Evolutionary conservation across 208 protist genomes (phyloP).

Genomic region (Crithidia thermophila): DNA sequence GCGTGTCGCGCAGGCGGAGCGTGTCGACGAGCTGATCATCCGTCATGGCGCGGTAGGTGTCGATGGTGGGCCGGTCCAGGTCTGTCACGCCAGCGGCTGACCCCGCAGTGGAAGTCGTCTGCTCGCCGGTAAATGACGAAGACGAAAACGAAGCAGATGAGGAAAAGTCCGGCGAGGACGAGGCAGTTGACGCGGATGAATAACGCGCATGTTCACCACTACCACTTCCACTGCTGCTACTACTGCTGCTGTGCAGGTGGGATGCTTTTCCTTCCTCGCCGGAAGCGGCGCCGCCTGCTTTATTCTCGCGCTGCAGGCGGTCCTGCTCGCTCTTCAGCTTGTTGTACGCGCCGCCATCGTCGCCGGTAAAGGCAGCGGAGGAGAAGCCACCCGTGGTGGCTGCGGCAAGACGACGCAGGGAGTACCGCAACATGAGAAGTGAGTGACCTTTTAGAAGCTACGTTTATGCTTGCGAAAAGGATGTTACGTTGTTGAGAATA

Average conservation of each 20-base stretch:
- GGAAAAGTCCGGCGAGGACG: slow-evolving; percentile 4
- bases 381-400: slow-evolving; percentile 51
- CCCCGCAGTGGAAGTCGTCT: not conserved
- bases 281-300: not conserved
- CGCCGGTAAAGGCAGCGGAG: slow-evolving; percentile 76
- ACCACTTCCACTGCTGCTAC: slow-evolving; percentile 1
- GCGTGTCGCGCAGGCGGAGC: slow-evolving; percentile 55
- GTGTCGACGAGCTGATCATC: slow-evolving; percentile 52
- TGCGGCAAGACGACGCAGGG: slow-evolving; percentile 21
- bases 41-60: slow-evolving; percentile 75
- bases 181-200: no score
- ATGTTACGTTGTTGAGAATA: no score
- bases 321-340: slow-evolving; percentile 30
- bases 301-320: slow-evolving; percentile 24
- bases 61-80: slow-evolving; percentile 59
- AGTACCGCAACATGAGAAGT: slow-evolving; percentile 27
- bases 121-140: not conserved
- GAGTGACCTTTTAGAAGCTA: no score
- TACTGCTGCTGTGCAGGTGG: slow-evolving; percentile 13
- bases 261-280: not conserved
- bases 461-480: no score
- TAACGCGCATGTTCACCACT: not conserved
- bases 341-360: slow-evolving; percentile 44
- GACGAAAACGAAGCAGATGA: not conserved
- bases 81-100: not conserved